Conservation (phyloP, 148 eudicot species). For the Rheum nobile region DNA sequence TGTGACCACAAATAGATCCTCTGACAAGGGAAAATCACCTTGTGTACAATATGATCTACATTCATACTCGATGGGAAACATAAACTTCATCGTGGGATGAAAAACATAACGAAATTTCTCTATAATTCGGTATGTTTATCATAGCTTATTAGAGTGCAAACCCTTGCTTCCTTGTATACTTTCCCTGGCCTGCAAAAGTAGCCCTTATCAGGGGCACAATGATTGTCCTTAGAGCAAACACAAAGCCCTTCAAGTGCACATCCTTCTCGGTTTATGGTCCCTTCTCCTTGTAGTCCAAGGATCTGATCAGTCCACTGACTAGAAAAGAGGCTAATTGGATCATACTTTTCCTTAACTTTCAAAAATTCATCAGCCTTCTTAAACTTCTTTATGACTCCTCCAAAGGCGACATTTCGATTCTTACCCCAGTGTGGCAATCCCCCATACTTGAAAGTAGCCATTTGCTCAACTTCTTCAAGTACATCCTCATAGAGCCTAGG, state of each 20-base stretch:
- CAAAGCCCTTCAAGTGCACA: constrained; percentile 86
- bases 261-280: constrained; percentile 34
- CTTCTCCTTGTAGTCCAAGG: constrained; percentile 36
- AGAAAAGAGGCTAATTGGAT: constrained; percentile 64
- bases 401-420: constrained; percentile 62
- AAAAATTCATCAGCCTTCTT: constrained; percentile 31
- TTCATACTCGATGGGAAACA: no score
- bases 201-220: constrained; percentile 63
- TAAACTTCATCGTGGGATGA: neutral
- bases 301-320: constrained; percentile 62
- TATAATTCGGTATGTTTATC: neutral
- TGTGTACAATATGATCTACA: no score
- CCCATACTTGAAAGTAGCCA: constrained; percentile 60
- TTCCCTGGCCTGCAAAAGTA: constrained; percentile 57
- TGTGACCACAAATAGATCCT: no score
- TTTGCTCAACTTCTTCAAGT: constrained; percentile 70
- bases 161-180: constrained; percentile 50
- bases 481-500: constrained; percentile 51
- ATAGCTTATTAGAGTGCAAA: constrained; percentile 27
- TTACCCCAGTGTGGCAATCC: constrained; percentile 91
- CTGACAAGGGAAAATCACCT: no score
- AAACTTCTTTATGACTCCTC: constrained; percentile 44
- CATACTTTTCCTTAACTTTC: constrained; percentile 41
- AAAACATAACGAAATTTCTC: neutral
- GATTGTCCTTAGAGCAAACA: constrained; percentile 47